Base-by-base conservation (phyloP, 768 basidiomycete species). In the Hirschioporus abietinus region DNA sequence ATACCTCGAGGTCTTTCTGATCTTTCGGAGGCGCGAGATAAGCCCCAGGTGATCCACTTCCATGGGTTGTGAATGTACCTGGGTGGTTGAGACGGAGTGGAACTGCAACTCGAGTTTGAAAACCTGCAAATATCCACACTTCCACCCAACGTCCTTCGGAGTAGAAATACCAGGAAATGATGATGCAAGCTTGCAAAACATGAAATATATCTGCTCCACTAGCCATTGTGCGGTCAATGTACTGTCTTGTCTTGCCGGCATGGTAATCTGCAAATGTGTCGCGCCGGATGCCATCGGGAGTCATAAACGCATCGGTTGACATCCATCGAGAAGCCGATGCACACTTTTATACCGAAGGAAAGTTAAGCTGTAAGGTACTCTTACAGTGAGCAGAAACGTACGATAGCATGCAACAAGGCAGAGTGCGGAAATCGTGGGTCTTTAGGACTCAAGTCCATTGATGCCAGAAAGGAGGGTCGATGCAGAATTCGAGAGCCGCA, bases 131-230 rank as follows among this genome's bases (percentile, higher is more conserved):
- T 57, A 93, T 90, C 93, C 93, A 94, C 3, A 94, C 89, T 76
- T 95, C 93, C 9, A 94, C 92, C 93, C 93, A 86, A 35, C 71
- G 64, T 1, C 93, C 92, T 76, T 94, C 93, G 66, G 92, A 89
- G 73, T 93, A 95, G 70, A 94, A 93, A 76, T 92, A 94, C 93
- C 93, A 95, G 1, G 91, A 91, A 20, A 95, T 84, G 25, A 95
- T 78, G 68, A 90, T 89, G 72, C 92, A 93, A 7, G 93, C 93
- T 74, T 94, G 92, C 84, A 94, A 85, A 9, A 94, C 92, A 6
- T 85, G 84, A 75, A 95, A 93, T 66, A 94, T 93, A 70, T 93
- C 90, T 75, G 90, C 87, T 52, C 92, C 92, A 57, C 87, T 92
- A n/a, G 89, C 88, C 91, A 95, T 93, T 24, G 92, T 94, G 71